These are phyloP conservation scores for Phoma sp. DNA, from an alignment of 2,329 filamentous ascomycete genomes.

Conservation along the genomic window DNA sequence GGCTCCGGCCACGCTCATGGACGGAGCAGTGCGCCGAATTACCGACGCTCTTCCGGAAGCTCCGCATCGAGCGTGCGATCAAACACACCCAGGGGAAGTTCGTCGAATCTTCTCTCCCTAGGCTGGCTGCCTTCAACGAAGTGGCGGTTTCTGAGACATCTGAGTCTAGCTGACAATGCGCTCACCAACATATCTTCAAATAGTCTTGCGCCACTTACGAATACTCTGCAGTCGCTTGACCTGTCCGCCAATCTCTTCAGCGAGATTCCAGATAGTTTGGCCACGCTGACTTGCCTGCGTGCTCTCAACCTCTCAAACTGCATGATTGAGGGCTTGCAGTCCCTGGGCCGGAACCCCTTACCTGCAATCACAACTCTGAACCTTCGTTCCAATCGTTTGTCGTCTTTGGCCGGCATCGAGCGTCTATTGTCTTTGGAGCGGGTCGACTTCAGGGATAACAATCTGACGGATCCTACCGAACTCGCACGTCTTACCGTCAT, in stretches of 20 bases:
- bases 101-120: slow-evolving; percentile 75
- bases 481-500: slow-evolving; percentile 87
- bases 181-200: slow-evolving; percentile 78
- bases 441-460: slow-evolving; percentile 89
- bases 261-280: slow-evolving; percentile 91
- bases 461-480: slow-evolving; percentile 87
- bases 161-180: slow-evolving; percentile 90
- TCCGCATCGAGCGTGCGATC: slow-evolving; percentile 78
- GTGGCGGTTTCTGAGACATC: slow-evolving; percentile 92
- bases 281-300: slow-evolving; percentile 83
- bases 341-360: slow-evolving; percentile 81
- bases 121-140: slow-evolving; percentile 81
- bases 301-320: slow-evolving; percentile 94
- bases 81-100: slow-evolving; percentile 67
- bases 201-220: slow-evolving; percentile 81
- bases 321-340: slow-evolving; percentile 96
- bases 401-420: slow-evolving; percentile 88
- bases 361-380: slow-evolving; percentile 94
- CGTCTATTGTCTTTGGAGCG: slow-evolving; percentile 86
- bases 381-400: slow-evolving; percentile 84
- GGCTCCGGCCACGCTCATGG: slow-evolving; percentile 68
- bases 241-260: slow-evolving; percentile 90
- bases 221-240: slow-evolving; percentile 89
- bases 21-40: slow-evolving; percentile 68
- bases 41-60: slow-evolving; percentile 89